Evolutionary conservation across 257 asterid species (phyloP).

Genomic region (Leonotis leonurus): DNA sequence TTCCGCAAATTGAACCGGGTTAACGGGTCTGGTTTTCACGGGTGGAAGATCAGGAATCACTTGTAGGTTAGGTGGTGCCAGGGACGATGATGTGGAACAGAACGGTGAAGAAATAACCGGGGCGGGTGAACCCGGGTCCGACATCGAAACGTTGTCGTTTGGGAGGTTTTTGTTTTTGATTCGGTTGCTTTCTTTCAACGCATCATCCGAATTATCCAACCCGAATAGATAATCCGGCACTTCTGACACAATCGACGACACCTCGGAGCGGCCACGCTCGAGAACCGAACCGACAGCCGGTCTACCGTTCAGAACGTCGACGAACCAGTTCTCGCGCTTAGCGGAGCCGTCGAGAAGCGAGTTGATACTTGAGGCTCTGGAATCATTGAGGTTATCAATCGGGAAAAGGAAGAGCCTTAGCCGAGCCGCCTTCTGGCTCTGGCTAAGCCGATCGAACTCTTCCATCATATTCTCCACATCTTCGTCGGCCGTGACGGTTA

Average conservation of each 20-base stretch:
- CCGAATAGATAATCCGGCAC: slow-evolving; percentile 89
- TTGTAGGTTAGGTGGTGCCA: slow-evolving; percentile 42
- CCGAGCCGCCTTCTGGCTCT: slow-evolving; percentile 49
- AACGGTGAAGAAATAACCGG: slow-evolving; percentile 58
- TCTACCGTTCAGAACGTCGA: slow-evolving; percentile 80
- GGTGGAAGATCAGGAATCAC: slow-evolving; percentile 77
- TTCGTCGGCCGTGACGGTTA: slow-evolving; percentile 72
- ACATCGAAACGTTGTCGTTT: slow-evolving; percentile 41
- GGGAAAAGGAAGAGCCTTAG: slow-evolving; percentile 71
- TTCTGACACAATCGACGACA: slow-evolving; percentile 75
- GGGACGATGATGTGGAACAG: slow-evolving; percentile 63
- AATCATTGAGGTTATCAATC: slow-evolving; percentile 22
- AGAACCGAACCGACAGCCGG: slow-evolving; percentile 33
- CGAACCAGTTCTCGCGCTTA: slow-evolving; percentile 83
- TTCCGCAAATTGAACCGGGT: slow-evolving; percentile 26
- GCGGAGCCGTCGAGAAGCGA: slow-evolving; percentile 84
- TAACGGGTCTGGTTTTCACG: slow-evolving; percentile 52
- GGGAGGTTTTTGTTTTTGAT: slow-evolving; percentile 20
- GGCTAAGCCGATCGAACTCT: slow-evolving; percentile 74
- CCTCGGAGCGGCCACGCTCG: slow-evolving; percentile 88
- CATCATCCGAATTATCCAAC: slow-evolving; percentile 71
- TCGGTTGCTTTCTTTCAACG: slow-evolving; percentile 29
- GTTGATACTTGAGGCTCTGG: slow-evolving; percentile 54
- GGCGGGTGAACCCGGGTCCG: slow-evolving; percentile 63
- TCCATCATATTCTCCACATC: slow-evolving; percentile 95